Evolutionary conservation across 1,139 yeast species (phyloP), one percentile per base, ranked within the genome.

Genomic region (Candida glucosophila): DNA sequence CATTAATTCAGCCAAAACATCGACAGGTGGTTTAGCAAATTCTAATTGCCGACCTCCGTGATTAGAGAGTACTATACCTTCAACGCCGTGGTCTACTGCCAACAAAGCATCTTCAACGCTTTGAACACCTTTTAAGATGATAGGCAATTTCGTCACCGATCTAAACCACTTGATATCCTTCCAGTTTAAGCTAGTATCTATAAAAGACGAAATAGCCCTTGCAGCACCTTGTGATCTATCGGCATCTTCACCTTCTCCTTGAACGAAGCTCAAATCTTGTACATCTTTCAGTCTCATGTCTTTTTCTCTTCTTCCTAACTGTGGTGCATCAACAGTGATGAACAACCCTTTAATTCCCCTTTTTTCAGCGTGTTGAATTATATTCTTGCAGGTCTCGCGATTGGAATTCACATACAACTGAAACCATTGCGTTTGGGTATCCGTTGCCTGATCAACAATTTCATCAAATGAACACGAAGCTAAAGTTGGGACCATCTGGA

Each of bases 301-400:
- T 36, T 73, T 67, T 50, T 88, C 96, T 40, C 97, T 73, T 39
- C 93, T 73, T n/a, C 97, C 97, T 31, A 86, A 65, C 37, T 83
- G 85, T 4, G 96, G 96, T 1, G 96, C 95, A 57, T 88, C 97
- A 4, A 86, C 96, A 0, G 95, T 85, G 29, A 85, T 73, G 47
- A 82, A 82, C 13, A 85, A 59, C 1, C 88, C 95, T 43, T 77
- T 77, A 43, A 80, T 63, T 0, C 95, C 94, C 25, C 85, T 55
- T 24, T 55, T 44, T 49, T 80, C 94, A 2, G 92, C 93, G 39
- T 78, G 79, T 37, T 66, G 63, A 15, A 83, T 74, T 39, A 81
- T 63, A 19, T 61, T 51, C 24, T 60, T 58, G 20, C 90, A 77
- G 24, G 80, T 45, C n/a, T 47, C 54, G 7, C 58, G 40, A 36